These are phyloP conservation scores for Effrenium voratum DNA, from an alignment of 73 alveolate species.

Conservation along the genomic window DNA sequence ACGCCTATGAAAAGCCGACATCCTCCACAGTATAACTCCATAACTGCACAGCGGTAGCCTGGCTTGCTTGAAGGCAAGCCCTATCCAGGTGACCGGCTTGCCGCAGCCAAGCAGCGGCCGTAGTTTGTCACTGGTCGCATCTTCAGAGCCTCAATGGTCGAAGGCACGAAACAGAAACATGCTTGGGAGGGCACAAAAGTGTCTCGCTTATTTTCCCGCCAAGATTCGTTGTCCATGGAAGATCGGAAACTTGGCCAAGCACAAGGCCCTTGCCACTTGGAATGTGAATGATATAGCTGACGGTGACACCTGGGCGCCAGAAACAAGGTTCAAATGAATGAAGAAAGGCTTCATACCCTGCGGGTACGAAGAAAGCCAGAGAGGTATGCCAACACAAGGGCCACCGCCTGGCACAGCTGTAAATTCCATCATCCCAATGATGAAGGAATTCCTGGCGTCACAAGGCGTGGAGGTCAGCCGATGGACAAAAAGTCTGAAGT, in stretches of 20 bases:
- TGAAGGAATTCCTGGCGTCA: constrained; percentile 64
- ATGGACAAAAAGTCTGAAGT: not conserved
- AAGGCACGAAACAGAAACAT: too few species aligned
- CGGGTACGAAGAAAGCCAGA: not conserved
- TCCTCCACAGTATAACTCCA: constrained; percentile 66
- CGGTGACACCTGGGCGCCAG: constrained; percentile 26
- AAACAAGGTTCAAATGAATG: not conserved
- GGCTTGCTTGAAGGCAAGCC: not conserved
- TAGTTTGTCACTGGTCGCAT: constrained; percentile 76
- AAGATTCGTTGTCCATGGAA: not conserved
- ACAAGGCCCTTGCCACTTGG: constrained; percentile 83
- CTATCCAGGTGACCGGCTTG: not conserved
- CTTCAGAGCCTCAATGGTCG: constrained; percentile 63
- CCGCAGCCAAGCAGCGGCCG: constrained; percentile 19
- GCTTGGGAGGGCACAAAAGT: too few species aligned
- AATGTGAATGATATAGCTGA: constrained; percentile 19
- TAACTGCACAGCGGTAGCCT: constrained; percentile 73
- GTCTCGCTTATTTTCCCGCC: too few species aligned
- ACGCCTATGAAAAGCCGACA: constrained; percentile 56
- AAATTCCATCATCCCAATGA: constrained; percentile 72
- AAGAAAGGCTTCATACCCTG: not conserved
- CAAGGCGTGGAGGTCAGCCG: not conserved
- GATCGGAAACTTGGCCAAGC: constrained; percentile 76
- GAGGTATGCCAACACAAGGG: not conserved
- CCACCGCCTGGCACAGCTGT: constrained; percentile 84